Evolutionary conservation across 2,329 filamentous ascomycete species (phyloP).

Genomic region (Moelleriella libera): DNA sequence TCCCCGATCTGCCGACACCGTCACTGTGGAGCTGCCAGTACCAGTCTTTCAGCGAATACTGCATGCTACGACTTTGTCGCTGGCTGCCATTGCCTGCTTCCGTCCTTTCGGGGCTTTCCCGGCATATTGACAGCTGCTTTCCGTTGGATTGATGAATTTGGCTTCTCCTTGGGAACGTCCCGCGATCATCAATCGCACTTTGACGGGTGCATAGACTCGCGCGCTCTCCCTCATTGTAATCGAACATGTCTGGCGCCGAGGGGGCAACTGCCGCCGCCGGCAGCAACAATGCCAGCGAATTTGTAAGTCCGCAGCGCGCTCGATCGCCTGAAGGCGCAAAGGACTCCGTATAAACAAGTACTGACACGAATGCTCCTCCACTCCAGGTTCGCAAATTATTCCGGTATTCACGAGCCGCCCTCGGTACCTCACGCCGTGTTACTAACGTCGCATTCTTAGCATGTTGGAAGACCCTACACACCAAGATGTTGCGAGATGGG

Average conservation of each 20-base stretch:
- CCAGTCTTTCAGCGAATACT: not conserved
- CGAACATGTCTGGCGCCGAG: conserved; percentile 19
- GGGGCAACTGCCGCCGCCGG: conserved; percentile 20
- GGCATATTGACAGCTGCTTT: not conserved
- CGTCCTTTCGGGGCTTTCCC: no score
- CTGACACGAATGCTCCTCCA: not conserved
- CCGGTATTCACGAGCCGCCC: conserved; percentile 47
- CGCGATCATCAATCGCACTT: no score
- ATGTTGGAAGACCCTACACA: conserved; percentile 96
- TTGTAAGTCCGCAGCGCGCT: conserved; percentile 47
- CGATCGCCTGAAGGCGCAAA: not conserved
- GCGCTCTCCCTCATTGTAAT: not conserved
- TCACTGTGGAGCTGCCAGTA: conserved; percentile 1
- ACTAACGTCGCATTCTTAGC: conserved; percentile 8
- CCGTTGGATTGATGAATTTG: not conserved
- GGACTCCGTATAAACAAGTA: not conserved
- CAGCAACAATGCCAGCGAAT: conserved; percentile 82
- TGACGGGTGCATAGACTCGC: not conserved
- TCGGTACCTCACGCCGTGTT: not conserved
- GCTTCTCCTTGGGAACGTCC: not conserved
- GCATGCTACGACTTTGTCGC: not conserved
- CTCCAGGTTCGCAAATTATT: conserved; percentile 88
- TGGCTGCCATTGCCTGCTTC: not conserved
- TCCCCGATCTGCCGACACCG: conserved; percentile 1
- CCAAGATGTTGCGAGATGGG: conserved; percentile 87